Percentiles rank a stretch among this genome's conserved stretches.
Conservation (phyloP, 805 yeast species). For the Blastobotrys robertii region DNA sequence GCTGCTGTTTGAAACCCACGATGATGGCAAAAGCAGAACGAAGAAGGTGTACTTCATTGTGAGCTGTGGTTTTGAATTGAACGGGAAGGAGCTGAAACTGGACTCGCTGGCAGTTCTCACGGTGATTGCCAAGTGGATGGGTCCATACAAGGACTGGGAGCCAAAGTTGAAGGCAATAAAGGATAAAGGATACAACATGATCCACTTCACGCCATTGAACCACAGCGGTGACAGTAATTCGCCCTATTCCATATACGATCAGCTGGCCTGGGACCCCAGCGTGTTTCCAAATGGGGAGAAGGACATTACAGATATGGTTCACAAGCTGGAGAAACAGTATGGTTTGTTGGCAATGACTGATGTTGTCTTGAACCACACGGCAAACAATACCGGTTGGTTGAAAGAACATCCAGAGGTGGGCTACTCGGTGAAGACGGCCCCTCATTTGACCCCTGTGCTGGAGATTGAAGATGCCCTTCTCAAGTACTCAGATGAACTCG, state of each 20-base stretch:
- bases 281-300: constrained; percentile 45
- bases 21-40: constrained; percentile 28
- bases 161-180: constrained; percentile 49
- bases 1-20: constrained; percentile 6
- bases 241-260: constrained; percentile 88
- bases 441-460: constrained; percentile 76
- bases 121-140: constrained; percentile 87
- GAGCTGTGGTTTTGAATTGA: constrained; percentile 61
- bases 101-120: constrained; percentile 77
- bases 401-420: constrained; percentile 84
- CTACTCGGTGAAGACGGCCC: constrained; percentile 77
- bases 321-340: constrained; percentile 41
- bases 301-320: constrained; percentile 46
- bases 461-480: constrained; percentile 67
- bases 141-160: constrained; percentile 59
- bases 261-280: constrained; percentile 60
- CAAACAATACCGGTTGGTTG: constrained; percentile 82
- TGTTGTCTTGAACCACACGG: constrained; percentile 91
- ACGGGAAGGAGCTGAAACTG: constrained; percentile 50
- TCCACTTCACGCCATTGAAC: constrained; percentile 93
- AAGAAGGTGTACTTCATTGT: constrained; percentile 59
- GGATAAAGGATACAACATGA: constrained; percentile 83
- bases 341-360: constrained; percentile 76
- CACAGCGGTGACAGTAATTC: constrained; percentile 83
- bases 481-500: constrained; percentile 52